phyloP scores from a whole-genome alignment of 768 basidiomycete species.

The Psilocybe cyanescens region DNA sequence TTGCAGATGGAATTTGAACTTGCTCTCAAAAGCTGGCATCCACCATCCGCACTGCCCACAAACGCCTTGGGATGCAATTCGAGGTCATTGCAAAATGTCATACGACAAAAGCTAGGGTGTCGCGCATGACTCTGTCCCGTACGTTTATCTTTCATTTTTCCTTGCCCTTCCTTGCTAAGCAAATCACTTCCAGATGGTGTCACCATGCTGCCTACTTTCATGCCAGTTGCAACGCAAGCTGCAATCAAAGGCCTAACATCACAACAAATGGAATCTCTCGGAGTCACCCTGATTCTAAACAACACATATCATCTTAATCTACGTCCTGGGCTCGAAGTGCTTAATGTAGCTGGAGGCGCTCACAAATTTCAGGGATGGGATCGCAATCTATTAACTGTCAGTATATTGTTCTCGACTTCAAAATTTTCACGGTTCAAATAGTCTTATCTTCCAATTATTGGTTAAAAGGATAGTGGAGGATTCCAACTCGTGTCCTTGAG shows the following conservation, averaged over 20 bases:
- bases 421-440: background rate
- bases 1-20: conserved; percentile 2
- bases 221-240: conserved; percentile 93
- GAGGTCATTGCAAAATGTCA: conserved; percentile 81
- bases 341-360: conserved; percentile 81
- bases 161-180: background rate
- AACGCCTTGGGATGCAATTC: conserved; percentile 66
- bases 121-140: conserved; percentile 86
- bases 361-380: conserved; percentile 91
- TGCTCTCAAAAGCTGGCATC: conserved; percentile 20
- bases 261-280: conserved; percentile 81
- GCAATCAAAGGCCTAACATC: conserved; percentile 91
- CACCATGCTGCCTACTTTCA: conserved; percentile 88
- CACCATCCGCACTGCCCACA: conserved; percentile 3
- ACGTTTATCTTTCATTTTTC: conserved; percentile 31
- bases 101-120: conserved; percentile 83
- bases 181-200: conserved; percentile 58
- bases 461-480: conserved; percentile 80
- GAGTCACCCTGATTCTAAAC: conserved; percentile 83
- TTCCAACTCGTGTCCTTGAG: conserved; percentile 87
- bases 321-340: conserved; percentile 77
- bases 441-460: background rate
- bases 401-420: conserved; percentile 19
- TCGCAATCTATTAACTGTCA: conserved; percentile 81
- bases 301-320: conserved; percentile 91